Evolutionary conservation across 345 rosid genomes (phyloP), one percentile per base, ranked within the genome.

Genomic region (Psidium guajava): DNA sequence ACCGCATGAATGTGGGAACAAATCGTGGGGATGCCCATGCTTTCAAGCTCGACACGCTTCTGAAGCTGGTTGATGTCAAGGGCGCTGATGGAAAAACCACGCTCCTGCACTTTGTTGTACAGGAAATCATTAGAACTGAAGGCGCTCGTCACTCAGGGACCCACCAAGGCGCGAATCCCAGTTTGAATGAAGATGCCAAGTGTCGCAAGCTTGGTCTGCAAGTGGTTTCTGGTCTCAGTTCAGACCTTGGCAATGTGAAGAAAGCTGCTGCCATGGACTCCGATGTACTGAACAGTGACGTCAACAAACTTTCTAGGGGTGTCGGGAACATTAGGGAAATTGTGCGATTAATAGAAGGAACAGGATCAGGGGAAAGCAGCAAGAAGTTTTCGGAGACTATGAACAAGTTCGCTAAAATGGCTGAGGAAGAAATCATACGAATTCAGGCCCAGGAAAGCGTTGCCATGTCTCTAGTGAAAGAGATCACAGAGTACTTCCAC

Each of bases 221-320:
- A 93, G 98, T 98, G 80, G 99, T 98, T 85, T 94, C 99, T 27
- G 88, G 98, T 40, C 94, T 98, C 40, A 89, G 93, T 88, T 92
- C 93, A 27, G 99, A 96, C 86, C 97, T 98, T 20, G 84, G 82
- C 81, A 92, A 93, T 84, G 99, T 98, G 86, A 98, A 94, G 92
- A 96, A 96, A 94, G 94, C 98, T 84, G 99, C 99, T 82, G 94
- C 97, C 73, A 98, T 98, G 98, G 99, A 98, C 89, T 96, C 99
- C 10, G 99, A 95, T 83, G 95, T 94, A 75, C 93, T 96, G 73
- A 91, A 91, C 90, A 86, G 95, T 64, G 98, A 98, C 18, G 98
- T 96, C 86, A 82, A 92, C 86, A 98, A 95, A 88, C 97, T 98
- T 83, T 95, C 96, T 49, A 90, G 87, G 87, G 99, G 99, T 54